Evolutionary conservation across 495 filamentous ascomycete species (phyloP), one percentile per base, ranked within the genome.

Genomic region (Aspergillus indologenus): DNA sequence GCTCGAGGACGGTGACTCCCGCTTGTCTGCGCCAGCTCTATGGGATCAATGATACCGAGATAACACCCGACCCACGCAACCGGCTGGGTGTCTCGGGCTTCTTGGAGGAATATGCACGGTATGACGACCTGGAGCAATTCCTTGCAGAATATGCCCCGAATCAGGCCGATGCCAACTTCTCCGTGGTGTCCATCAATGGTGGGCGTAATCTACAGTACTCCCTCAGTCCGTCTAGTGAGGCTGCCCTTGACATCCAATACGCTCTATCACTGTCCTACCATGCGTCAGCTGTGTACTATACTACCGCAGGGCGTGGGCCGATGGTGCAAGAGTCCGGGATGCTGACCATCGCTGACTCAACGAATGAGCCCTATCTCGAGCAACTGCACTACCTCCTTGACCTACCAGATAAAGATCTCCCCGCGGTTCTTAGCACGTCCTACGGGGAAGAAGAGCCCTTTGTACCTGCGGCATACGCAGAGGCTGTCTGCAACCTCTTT

Each of bases 341-440:
- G 11, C 69, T 79, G 5, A 65, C 69, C 18, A 34, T 63, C 0
- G 61, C 62, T 17, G 68, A 72, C 7, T 82, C 85, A 61, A 70
- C 82, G 44, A 92, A 92, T 63, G 90, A 96, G 76, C 91, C 91
- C 0, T 96, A 91, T 66, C 79, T 96, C 3, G 88, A 93, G 31
- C 90, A 90, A 63, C 80, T 94, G 26, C 81, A 85, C 19, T 89
- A 86, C 62, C 71, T 96, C 5, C 71, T 90, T 0, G 64, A 70
- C 14, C 80, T 85, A 7, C 73, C 80, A 0, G 85, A 90, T 56
- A 68, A 73, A 0, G 77, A 88, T 26, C 76, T 96, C 2, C 91
- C 91, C 0, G 84, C 87, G 0, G 85, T 90, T 6, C 74, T 96
- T 11, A 83, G 85, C 9, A 90, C 88, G 52, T 89, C 86, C 18